These are phyloP conservation scores for Crithidia acanthocephali DNA, from an alignment of 208 protist genomes.

Conservation along the genomic window DNA sequence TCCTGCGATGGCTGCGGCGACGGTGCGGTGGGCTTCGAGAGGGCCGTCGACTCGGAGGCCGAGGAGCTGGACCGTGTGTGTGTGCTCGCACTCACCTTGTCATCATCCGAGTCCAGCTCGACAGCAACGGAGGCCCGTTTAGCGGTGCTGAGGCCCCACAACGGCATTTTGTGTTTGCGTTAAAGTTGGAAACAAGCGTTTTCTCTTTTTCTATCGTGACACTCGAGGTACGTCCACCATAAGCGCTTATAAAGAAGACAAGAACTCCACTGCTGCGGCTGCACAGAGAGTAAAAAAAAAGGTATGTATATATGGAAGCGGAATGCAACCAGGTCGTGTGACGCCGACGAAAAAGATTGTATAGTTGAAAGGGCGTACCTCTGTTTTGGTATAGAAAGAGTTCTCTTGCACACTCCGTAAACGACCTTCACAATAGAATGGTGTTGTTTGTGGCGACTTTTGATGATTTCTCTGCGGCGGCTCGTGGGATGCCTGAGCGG, in stretches of 20 bases:
- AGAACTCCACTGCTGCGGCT: too few species aligned
- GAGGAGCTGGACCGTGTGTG: conserved; percentile 17
- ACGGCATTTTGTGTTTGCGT: conserved; percentile 6
- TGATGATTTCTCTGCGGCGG: too few species aligned
- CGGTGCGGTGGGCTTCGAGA: neutral
- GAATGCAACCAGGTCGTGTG: too few species aligned
- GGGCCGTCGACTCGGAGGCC: neutral
- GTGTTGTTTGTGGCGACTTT: too few species aligned
- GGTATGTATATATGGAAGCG: neutral
- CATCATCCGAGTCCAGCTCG: conserved; percentile 27
- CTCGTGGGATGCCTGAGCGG: too few species aligned
- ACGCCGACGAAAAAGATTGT: too few species aligned
- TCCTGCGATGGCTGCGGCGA: conserved; percentile 4
- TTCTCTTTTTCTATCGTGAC: neutral
- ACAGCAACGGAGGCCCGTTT: conserved; percentile 5
- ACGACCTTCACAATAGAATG: too few species aligned
- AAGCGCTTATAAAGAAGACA: neutral
- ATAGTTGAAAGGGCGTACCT: too few species aligned
- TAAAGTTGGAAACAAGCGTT: neutral
- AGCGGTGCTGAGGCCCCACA: conserved; percentile 14
- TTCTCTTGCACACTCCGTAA: too few species aligned
- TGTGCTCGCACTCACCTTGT: conserved; percentile 18
- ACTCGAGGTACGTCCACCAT: too few species aligned
- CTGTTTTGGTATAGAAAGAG: too few species aligned
- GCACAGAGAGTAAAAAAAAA: neutral